Conservation (phyloP, 2,329 filamentous ascomycete genomes). For the Elsinoe fawcettii region DNA sequence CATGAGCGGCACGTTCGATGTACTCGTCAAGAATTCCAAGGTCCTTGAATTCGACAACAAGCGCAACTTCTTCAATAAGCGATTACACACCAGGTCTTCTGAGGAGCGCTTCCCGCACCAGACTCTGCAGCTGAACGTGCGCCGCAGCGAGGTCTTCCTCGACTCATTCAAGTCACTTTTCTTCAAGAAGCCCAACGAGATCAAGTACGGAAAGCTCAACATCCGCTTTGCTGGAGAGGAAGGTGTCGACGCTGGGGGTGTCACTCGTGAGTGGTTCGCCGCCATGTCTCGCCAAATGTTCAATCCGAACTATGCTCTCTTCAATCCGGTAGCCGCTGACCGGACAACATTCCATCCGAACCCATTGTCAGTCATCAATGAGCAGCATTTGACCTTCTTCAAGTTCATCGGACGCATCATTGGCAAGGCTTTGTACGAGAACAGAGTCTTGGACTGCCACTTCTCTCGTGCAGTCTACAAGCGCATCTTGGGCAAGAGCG, state of each 20-base stretch:
- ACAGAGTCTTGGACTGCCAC: slow-evolving; percentile 91
- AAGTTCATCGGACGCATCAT: slow-evolving; percentile 99
- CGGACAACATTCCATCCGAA: slow-evolving; percentile 98
- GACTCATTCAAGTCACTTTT: slow-evolving; percentile 98
- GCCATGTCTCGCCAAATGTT: slow-evolving; percentile 97
- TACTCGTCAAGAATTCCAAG: slow-evolving; percentile 96
- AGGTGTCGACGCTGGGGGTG: slow-evolving; percentile 93
- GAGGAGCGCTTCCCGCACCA: slow-evolving; percentile 65
- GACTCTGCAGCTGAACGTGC: slow-evolving; percentile 78
- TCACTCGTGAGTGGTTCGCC: slow-evolving; percentile 98
- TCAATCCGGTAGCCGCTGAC: slow-evolving; percentile 93
- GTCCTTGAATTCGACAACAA: slow-evolving; percentile 99
- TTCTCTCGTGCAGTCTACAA: slow-evolving; percentile 99
- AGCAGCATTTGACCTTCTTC: slow-evolving; percentile 95
- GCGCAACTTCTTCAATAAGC: slow-evolving; percentile 95
- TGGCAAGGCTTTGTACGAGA: slow-evolving; percentile 94
- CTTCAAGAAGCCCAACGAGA: slow-evolving; percentile 92
- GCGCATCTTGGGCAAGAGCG: slow-evolving; percentile 85
- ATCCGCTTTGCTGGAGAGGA: slow-evolving; percentile 97
- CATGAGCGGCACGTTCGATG: slow-evolving; percentile 95
- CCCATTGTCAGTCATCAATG: slow-evolving; percentile 85
- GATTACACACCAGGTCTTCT: slow-evolving; percentile 68
- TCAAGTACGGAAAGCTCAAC: slow-evolving; percentile 98
- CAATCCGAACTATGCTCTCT: slow-evolving; percentile 93
- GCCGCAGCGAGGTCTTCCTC: slow-evolving; percentile 91